These are phyloP conservation scores for Penicillium dipodomyicola DNA, from an alignment of 495 filamentous ascomycete species.

Conservation along the genomic window DNA sequence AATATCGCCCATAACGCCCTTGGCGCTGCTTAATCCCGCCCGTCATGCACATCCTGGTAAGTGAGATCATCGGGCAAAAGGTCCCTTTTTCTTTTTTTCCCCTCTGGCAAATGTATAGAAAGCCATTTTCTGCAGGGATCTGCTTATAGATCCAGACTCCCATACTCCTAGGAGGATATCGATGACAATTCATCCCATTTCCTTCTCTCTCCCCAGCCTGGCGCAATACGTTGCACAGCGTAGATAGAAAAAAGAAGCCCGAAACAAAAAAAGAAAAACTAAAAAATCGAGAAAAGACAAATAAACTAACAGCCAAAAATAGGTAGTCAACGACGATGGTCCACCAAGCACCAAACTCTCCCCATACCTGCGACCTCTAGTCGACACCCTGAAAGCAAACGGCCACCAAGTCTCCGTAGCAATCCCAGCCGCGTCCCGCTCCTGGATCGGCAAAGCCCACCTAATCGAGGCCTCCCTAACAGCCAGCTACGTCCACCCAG, in stretches of 20 bases:
- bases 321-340: slow-evolving; percentile 92
- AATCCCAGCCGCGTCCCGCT: slow-evolving; percentile 84
- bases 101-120: neutral
- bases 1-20: slow-evolving; percentile 15
- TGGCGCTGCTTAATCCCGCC: slow-evolving; percentile 15
- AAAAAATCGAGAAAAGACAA: neutral
- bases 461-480: slow-evolving; percentile 81
- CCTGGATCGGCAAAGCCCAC: slow-evolving; percentile 98
- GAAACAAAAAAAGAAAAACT: neutral
- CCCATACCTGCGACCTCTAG: slow-evolving; percentile 84
- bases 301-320: slow-evolving; percentile 2
- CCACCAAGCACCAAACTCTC: slow-evolving; percentile 83
- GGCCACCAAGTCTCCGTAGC: slow-evolving; percentile 88
- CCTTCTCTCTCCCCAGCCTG: neutral
- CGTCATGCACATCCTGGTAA: slow-evolving; percentile 51
- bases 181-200: neutral
- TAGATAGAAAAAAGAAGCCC: slow-evolving; percentile 8
- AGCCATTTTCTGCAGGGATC: neutral
- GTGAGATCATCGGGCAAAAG: slow-evolving; percentile 14
- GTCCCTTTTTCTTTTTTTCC: neutral
- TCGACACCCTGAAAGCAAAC: slow-evolving; percentile 69
- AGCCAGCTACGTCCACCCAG: slow-evolving; percentile 75
- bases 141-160: neutral
- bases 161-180: neutral
- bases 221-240: neutral